Base-by-base conservation (phyloP, 1,284 basidiomycete genomes). In the Tetrapyrgos nigripes region DNA sequence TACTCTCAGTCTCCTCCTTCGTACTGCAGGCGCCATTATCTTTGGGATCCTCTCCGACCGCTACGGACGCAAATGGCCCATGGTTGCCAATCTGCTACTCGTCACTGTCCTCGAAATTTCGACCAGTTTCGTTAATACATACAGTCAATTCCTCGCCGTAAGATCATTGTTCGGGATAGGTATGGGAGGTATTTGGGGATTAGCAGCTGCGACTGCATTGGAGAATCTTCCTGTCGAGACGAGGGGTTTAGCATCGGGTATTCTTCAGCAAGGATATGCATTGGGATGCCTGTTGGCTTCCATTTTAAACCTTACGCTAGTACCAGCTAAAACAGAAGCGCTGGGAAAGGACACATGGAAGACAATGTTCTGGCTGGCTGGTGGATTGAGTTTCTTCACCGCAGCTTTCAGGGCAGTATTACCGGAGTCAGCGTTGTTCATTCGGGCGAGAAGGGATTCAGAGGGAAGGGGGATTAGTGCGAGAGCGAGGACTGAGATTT, bases 1-100 rank as follows among this genome's bases (percentile, higher is more conserved):
- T 70, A 98, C 96, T 3, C 83, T 98, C 50, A 98, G 96, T 0
- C 82, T 98, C 1, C 86, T 98, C 29, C 94, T 97, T 80, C 88
- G 97, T 53, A 91, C 92, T 1, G 76, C 86, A 29, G 97, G 96
- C 24, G 96, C 96, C 4, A 28, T 62, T 8, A 56, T 66, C 14
- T 64, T 66, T 26, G 66, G 66, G 24, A 53, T 64, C 14, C 37
- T 62, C 26, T 60, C 59, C 28, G 66, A 67, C 35, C 49, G 61
- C 14, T 66, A 40, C 40, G 66, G 66, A 11, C 58, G 66, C 8
- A 67, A 66, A 31, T 67, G 61, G 55, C 66, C 66, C 23, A 50
- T 66, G 4, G 57, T 66, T 4, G 19, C 55, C n/a, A 61, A 60
- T 50, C 55, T 68, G 4, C 26, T 65, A 19, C 45, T 66, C 13